Conservation (phyloP, 495 filamentous ascomycete species). For the Xylaria venustula region DNA sequence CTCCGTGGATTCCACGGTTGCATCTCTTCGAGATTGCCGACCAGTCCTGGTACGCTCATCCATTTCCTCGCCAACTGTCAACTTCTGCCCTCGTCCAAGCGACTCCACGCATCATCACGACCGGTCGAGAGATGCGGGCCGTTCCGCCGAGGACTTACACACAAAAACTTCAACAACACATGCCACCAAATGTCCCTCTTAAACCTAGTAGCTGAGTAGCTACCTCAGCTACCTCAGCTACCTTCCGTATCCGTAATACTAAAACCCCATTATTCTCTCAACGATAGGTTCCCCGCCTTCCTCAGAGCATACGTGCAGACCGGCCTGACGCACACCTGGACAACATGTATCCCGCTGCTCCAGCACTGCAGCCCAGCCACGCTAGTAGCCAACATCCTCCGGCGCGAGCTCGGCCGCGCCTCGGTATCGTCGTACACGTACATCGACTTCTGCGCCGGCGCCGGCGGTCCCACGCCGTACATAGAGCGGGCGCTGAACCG, state of each 20-base stretch:
- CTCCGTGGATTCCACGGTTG: slow-evolving; percentile 50
- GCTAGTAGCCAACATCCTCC: slow-evolving; percentile 48
- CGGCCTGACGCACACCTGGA: slow-evolving; percentile 52
- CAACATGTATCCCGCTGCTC: slow-evolving; percentile 41
- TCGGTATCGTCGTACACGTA: slow-evolving; percentile 51
- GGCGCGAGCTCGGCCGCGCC: slow-evolving; percentile 35
- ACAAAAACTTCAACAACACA: not conserved
- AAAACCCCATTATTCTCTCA: too few relatives aligned
- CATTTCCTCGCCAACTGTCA: too few relatives aligned
- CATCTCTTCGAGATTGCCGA: slow-evolving; percentile 58
- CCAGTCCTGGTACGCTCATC: slow-evolving; percentile 44
- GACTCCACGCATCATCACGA: not conserved
- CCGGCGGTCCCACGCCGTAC: slow-evolving; percentile 64
- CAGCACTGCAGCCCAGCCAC: slow-evolving; percentile 47
- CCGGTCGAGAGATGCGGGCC: not conserved
- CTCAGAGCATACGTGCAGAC: slow-evolving; percentile 51
- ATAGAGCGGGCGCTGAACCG: slow-evolving; percentile 59
- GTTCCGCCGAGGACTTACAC: not conserved
- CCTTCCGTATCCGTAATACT: not conserved
- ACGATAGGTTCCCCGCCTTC: slow-evolving; percentile 53
- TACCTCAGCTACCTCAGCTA: not conserved
- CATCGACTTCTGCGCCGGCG: slow-evolving; percentile 75
- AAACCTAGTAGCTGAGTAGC: too few relatives aligned
- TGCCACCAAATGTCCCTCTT: too few relatives aligned
- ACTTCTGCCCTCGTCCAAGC: not conserved